Base-by-base conservation (phyloP, 352 stramenopile species). In the Pythium folliculosum region DNA sequence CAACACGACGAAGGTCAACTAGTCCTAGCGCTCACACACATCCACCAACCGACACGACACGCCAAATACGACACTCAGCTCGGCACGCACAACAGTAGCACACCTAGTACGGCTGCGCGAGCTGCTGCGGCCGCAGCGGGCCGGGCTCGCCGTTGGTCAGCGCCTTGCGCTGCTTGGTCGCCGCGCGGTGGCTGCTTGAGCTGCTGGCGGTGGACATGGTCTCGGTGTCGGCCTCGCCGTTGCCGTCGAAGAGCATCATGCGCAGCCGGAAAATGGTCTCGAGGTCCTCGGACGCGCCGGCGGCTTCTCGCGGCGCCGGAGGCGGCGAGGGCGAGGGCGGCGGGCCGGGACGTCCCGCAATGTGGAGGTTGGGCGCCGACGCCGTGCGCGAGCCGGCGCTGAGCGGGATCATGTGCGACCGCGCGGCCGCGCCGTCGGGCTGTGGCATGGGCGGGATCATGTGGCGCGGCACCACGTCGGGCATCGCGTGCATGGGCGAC, bases 251-350 rank as follows among this genome's bases (percentile, higher is more conserved):
- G 2, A 78, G 65, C 69, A 75, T 52, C 69, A 65, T 72, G 17
- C 69, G 72, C n/a, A 78, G 52, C 12, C 70, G 65, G 62, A 78
- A 77, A 21, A 73, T 78, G 30, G 72, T 58, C 49, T 76, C 72
- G 10, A 78, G 58, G 35, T 78, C 72, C 3, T 73, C 69, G 16
- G 65, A 63, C 35, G 56, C 60, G 10, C 23, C 21, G 1, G 49
- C 50, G 30, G 38, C 37, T 5, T 67, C 60, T 37, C 27, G 5
- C 5, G 32, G 5, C 32, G 32, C 5, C 32, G 32, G 9, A 37
- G 32, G 32, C 32, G 32, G 32, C 9, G 32, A 37, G 9, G 32
- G 32, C 32, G 32, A 9, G 5, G 32, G 32, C 32, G 32, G 32
- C 9, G 32, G 32, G 9, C 32, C 32, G 9, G 32, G 5, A 5